Percentiles rank a stretch among this genome's conserved stretches.
These are phyloP conservation scores for Hypoxylon sp. DNA, from an alignment of 2,329 filamentous ascomycete species.

Conservation along the genomic window DNA sequence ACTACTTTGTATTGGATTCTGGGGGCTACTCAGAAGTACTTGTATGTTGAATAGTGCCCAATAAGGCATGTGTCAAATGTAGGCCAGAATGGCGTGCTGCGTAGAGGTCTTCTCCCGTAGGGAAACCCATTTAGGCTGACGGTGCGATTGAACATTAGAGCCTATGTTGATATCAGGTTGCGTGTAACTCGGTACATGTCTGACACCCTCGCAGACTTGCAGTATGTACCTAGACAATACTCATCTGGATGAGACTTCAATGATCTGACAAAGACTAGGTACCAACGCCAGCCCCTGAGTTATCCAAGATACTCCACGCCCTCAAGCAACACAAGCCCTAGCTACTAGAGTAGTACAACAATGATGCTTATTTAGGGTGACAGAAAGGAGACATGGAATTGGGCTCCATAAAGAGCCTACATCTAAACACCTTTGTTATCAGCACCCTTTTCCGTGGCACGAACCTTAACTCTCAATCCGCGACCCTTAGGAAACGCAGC, in stretches of 20 bases:
- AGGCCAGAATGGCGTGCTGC: background rate
- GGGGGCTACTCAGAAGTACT: background rate
- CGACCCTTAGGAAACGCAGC: slow-evolving; percentile 43
- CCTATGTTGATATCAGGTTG: no score
- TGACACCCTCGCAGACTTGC: background rate
- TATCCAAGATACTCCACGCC: background rate
- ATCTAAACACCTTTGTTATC: background rate
- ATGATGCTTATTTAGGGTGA: background rate
- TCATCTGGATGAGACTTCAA: background rate
- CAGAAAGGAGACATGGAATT: background rate
- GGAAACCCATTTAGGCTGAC: background rate
- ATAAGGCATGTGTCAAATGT: background rate
- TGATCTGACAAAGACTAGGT: background rate
- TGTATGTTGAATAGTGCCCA: background rate
- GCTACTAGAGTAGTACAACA: background rate
- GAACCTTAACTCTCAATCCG: slow-evolving; percentile 42
- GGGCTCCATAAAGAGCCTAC: background rate
- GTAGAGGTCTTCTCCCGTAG: background rate
- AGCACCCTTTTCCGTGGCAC: slow-evolving; percentile 35
- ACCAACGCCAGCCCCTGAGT: background rate
- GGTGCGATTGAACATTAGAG: no score
- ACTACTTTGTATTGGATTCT: background rate
- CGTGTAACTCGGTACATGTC: no score
- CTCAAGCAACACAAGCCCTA: background rate
- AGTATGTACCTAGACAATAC: background rate